These are phyloP conservation scores for Cocos nucifera DNA, from an alignment of 176 grass and related monocot species.

Conservation along the genomic window DNA sequence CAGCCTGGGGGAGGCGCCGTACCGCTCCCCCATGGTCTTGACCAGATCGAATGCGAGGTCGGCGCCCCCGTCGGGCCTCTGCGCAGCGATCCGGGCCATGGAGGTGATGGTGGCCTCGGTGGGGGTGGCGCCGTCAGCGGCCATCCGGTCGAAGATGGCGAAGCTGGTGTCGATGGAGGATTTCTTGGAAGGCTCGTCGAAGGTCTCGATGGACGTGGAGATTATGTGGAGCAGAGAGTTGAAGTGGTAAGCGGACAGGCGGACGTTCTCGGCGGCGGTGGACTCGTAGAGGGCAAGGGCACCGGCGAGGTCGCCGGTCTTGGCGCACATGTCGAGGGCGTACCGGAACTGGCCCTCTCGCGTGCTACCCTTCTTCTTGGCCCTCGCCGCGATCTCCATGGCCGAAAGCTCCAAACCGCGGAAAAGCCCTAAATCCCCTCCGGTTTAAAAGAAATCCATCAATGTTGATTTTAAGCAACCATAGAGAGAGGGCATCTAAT, in stretches of 20 bases:
- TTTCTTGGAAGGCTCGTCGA: constrained; percentile 7
- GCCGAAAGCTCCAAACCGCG: neutral
- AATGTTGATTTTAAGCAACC: too few species aligned
- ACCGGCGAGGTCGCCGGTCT: constrained; percentile 24
- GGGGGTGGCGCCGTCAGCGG: constrained; percentile 16
- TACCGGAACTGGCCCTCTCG: constrained; percentile 9
- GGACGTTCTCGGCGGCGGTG: neutral
- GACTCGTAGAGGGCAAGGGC: constrained; percentile 14
- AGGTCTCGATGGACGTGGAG: constrained; percentile 10
- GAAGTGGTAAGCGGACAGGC: constrained; percentile 68
- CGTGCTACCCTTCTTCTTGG: constrained; percentile 4
- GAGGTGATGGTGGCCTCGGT: constrained; percentile 35
- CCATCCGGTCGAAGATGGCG: constrained; percentile 33
- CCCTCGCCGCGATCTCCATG: neutral
- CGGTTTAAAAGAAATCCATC: too few species aligned
- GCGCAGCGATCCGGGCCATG: constrained; percentile 28
- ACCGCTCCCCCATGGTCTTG: constrained; percentile 50
- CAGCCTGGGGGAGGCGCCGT: constrained; percentile 51
- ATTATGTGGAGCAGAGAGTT: constrained; percentile 57
- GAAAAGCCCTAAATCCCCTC: too few species aligned
- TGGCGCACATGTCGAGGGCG: constrained; percentile 9
- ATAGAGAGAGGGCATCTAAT: too few species aligned
- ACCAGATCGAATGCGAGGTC: constrained; percentile 62
- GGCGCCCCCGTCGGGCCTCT: constrained; percentile 16
- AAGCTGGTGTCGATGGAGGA: constrained; percentile 20